These are phyloP conservation scores for Solanum hybrid DNA, from an alignment of 305 asterid species.

Conservation along the genomic window DNA sequence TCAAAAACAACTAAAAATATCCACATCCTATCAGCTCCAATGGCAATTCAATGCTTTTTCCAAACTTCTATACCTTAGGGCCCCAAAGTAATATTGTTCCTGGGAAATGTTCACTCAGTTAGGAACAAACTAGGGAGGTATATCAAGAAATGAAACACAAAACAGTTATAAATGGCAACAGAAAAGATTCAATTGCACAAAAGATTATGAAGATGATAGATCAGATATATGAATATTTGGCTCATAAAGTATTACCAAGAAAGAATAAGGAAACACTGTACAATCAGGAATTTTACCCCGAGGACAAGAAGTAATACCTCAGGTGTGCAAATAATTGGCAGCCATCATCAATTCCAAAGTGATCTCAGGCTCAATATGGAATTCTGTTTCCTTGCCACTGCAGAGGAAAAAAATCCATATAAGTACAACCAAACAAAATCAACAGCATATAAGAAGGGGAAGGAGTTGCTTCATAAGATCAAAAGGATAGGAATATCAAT, in stretches of 20 bases:
- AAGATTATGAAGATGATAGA: not conserved
- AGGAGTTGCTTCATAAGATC: not conserved
- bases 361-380: conserved; percentile 92
- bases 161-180: not conserved
- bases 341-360: conserved; percentile 99
- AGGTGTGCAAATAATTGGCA: conserved; percentile 86
- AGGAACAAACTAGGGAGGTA: not conserved
- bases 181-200: not conserved
- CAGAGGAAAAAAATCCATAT: conserved; percentile 6
- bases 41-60: not conserved
- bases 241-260: not conserved
- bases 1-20: not conserved
- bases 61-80: not conserved
- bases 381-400: conserved; percentile 94
- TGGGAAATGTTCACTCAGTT: not conserved
- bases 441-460: not conserved
- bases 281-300: not conserved
- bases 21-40: conserved; percentile 3
- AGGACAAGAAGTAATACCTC: conserved; percentile 13
- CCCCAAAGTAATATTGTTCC: not conserved
- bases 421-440: not conserved
- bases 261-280: not conserved
- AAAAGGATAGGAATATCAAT: not conserved
- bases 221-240: not conserved
- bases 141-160: not conserved